phyloP scores from a whole-genome alignment of 768 basidiomycete species.

The Termitomyces sp. region DNA sequence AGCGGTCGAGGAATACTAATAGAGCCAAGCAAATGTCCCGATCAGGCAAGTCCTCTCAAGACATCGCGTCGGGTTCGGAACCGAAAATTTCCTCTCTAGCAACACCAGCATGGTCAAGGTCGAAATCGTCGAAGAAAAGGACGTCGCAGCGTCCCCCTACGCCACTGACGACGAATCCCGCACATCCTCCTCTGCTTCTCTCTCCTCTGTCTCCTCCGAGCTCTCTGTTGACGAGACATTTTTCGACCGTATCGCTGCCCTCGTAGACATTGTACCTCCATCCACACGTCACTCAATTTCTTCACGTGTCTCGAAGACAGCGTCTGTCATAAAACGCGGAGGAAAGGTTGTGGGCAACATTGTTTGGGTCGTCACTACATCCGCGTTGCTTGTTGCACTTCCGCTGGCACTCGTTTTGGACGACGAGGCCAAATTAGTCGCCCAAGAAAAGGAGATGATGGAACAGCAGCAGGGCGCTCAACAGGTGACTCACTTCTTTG shows the following conservation, averaged over 20 bases:
- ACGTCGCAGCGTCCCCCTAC: slow-evolving; percentile 67
- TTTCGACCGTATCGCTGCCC: slow-evolving; percentile 82
- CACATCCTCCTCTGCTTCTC: slow-evolving; percentile 66
- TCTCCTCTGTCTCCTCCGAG: slow-evolving; percentile 78
- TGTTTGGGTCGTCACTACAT: slow-evolving; percentile 94
- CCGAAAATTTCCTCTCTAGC: slow-evolving; percentile 20
- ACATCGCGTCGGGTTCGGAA: slow-evolving; percentile 17
- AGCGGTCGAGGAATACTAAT: slow-evolving; percentile 23
- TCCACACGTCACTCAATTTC: slow-evolving; percentile 77
- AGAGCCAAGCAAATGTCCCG: slow-evolving; percentile 23
- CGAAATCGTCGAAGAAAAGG: slow-evolving; percentile 83
- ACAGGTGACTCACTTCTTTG: slow-evolving; percentile 54
- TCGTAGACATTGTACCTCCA: slow-evolving; percentile 95
- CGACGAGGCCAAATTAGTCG: slow-evolving; percentile 92
- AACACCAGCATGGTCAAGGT: slow-evolving; percentile 82
- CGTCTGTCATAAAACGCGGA: slow-evolving; percentile 60
- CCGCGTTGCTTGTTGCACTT: slow-evolving; percentile 88
- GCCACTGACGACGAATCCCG: slow-evolving; percentile 71
- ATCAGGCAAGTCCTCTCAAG: slow-evolving; percentile 16
- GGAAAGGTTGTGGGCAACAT: slow-evolving; percentile 79
- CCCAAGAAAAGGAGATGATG: slow-evolving; percentile 91
- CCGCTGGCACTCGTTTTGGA: slow-evolving; percentile 92
- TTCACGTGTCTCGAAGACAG: slow-evolving; percentile 54
- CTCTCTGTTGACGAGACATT: slow-evolving; percentile 74
- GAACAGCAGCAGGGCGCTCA: slow-evolving; percentile 92